These are phyloP conservation scores for Trebouxia sp. DNA, from an alignment of 139 green algal species.

Conservation along the genomic window DNA sequence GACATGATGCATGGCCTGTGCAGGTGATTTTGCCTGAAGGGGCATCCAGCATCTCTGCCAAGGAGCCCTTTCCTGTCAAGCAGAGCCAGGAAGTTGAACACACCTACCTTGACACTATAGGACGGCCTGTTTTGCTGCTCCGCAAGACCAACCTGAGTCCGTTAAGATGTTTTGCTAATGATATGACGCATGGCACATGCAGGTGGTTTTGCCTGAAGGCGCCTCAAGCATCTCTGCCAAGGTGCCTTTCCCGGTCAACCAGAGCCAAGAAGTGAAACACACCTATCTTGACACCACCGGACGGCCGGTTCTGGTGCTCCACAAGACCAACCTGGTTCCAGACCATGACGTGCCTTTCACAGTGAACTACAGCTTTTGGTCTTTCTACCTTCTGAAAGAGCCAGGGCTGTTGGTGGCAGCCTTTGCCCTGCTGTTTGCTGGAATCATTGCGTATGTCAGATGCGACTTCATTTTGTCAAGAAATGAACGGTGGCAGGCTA, in stretches of 20 bases:
- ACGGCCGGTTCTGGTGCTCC: constrained; percentile 81
- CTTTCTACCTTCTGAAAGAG: background rate
- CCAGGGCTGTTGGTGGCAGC: background rate
- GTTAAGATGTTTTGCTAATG: background rate
- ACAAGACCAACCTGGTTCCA: constrained; percentile 62
- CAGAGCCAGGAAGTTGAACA: constrained; percentile 52
- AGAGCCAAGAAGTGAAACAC: constrained; percentile 54
- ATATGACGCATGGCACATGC: no score
- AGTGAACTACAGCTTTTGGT: constrained; percentile 39
- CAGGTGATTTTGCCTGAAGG: constrained; percentile 85
- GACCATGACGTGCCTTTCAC: constrained; percentile 45
- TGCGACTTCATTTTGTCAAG: constrained; percentile 25
- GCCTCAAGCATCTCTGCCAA: constrained; percentile 47
- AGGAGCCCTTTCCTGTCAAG: constrained; percentile 58
- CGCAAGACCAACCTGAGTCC: constrained; percentile 50
- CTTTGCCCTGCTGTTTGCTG: constrained; percentile 26
- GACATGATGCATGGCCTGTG: no score
- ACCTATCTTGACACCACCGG: constrained; percentile 87
- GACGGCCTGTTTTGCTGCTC: constrained; percentile 69
- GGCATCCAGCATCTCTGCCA: constrained; percentile 44
- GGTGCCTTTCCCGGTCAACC: constrained; percentile 56
- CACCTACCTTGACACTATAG: constrained; percentile 86
- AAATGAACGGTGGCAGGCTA: constrained; percentile 16
- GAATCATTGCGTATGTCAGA: constrained; percentile 17
- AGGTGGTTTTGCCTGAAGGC: constrained; percentile 85